phyloP scores from a whole-genome alignment of 176 grass and related monocot genomes.

The Puccinellia tenuiflora region DNA sequence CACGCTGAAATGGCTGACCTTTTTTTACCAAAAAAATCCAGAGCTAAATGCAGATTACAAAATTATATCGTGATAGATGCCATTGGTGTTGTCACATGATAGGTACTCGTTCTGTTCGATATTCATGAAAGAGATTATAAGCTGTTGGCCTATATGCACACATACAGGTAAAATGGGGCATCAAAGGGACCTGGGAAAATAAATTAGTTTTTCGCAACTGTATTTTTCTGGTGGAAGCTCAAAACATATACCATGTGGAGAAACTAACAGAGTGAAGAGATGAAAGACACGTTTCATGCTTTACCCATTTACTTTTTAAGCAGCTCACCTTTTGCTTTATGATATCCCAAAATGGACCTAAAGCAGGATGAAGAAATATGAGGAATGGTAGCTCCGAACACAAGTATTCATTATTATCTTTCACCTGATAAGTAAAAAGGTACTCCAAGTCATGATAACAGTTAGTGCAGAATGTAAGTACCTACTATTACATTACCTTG shows the following conservation, averaged over 20 bases:
- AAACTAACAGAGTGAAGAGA: constrained; percentile 3
- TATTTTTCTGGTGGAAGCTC: not conserved
- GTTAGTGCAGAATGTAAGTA: not conserved
- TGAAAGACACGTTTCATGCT: not conserved
- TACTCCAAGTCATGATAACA: constrained; percentile 4
- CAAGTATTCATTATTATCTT: constrained; percentile 78
- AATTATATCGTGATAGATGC: not conserved
- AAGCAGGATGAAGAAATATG: constrained; percentile 96
- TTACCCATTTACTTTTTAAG: not conserved
- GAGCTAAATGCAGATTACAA: not conserved
- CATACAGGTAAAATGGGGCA: not conserved
- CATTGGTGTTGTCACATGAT: not conserved
- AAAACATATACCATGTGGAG: constrained; percentile 7
- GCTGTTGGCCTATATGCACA: not conserved
- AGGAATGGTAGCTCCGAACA: constrained; percentile 68
- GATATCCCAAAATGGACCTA: constrained; percentile 96
- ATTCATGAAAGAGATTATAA: not conserved
- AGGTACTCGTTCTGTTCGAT: not conserved
- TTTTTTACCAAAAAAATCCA: not conserved
- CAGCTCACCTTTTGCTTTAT: constrained; percentile 77
- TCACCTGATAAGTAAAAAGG: constrained; percentile 54
- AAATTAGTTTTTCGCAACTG: not conserved
- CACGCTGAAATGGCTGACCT: not conserved
- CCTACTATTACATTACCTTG: not conserved
- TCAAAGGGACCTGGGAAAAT: not conserved